Evolutionary conservation across 106 monocot genomes (phyloP).

Genomic region (Platanthera zijinensis): DNA sequence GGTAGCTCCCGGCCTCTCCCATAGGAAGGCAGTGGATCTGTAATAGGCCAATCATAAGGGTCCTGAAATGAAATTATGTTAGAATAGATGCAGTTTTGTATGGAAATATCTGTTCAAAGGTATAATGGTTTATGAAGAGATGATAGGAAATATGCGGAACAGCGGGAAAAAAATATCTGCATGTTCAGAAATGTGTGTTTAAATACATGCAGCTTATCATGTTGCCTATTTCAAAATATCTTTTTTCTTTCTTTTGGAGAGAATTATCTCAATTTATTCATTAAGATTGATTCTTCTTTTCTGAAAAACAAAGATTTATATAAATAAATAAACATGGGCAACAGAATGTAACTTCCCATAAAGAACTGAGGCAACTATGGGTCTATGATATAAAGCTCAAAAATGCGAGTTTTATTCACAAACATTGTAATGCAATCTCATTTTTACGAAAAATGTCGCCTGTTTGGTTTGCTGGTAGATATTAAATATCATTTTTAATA

Average conservation of each 20-base stretch:
- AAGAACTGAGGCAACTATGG: not conserved
- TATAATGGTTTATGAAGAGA: not conserved
- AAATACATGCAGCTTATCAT: not conserved
- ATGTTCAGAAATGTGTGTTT: not conserved
- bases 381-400: too few relatives aligned
- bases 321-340: not conserved
- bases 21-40: conserved; percentile 90
- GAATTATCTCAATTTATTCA: not conserved
- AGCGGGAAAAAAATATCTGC: not conserved
- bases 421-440: too few relatives aligned
- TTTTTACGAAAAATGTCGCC: too few relatives aligned
- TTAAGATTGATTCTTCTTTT: not conserved
- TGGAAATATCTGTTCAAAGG: not conserved
- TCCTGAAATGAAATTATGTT: conserved; percentile 42
- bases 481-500: too few relatives aligned
- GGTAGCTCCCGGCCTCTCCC: conserved; percentile 85
- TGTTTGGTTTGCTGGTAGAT: too few relatives aligned
- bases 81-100: not conserved
- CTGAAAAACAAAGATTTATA: not conserved
- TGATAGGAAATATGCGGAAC: not conserved
- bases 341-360: not conserved
- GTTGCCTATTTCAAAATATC: not conserved
- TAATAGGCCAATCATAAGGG: conserved; percentile 65
- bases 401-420: too few relatives aligned
- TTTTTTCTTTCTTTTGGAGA: not conserved